Evolutionary conservation across 768 basidiomycete species (phyloP), one percentile per base, ranked within the genome.

Genomic region (Suillus ampliporus): DNA sequence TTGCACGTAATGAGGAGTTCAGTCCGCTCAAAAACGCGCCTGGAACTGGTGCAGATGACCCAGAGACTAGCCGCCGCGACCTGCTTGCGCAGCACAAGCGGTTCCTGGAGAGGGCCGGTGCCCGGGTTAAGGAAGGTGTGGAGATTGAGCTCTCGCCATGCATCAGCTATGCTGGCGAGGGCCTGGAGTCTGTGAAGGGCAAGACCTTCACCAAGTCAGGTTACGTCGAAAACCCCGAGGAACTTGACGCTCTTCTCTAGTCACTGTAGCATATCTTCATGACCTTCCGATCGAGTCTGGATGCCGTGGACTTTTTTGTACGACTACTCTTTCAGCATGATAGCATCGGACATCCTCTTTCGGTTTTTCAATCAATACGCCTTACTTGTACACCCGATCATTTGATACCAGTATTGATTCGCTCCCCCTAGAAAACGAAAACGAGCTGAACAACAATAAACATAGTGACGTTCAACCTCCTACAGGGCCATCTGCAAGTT

Each of bases 1-100:
- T 97, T 48, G 85, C 86, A 57, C 81, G 97, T 61, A 82, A 83
- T 63, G 93, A 97, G 63, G 97, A 99, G 78, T 99, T 99, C 70
- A 95, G 93, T 65, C 97, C 97, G 40, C 77, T 99, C 75, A 99
- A 99, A 83, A 99, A 99, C 71, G 97, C 95, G 9, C 95, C 95
- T 1, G 95, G 95, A 1, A 91, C 93, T 0, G 91, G 91, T 28
- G 82, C 91, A 17, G 97, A 99, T 73, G 90, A 94, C 72, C 92
- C 96, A 17, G 88, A 89, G 62, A 97, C 97, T 35, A 96, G 94
- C 68, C 86, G 95, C 51, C 84, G 87, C 44, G 97, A 99, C 78
- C 81, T 99, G 53, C 84, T 98, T 58, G 84, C 88, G 34, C 95
- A 97, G 79, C 94, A 98, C 73, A 84, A 77, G 71, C 83, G 92